Evolutionary conservation across 176 grass and related monocot genomes (phyloP).

Genomic region (Paspalum vaginatum): DNA sequence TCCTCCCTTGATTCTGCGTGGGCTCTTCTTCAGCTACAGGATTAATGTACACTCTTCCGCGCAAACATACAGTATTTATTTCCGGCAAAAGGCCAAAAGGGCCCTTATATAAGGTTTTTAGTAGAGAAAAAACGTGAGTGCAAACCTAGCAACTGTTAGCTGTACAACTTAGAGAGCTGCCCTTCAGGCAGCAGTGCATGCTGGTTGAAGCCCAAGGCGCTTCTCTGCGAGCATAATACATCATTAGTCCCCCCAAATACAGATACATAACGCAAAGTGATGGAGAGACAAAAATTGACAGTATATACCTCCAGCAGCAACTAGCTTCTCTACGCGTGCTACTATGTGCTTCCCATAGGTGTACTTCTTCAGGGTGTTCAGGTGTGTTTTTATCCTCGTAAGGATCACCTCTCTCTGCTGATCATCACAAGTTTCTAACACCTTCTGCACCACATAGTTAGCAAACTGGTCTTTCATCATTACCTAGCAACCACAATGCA

Average conservation of each 20-base stretch:
- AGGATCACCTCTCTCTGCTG: slow-evolving; percentile 88
- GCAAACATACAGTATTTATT: slow-evolving; percentile 58
- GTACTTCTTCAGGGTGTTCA: slow-evolving; percentile 89
- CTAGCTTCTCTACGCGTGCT: slow-evolving; percentile 84
- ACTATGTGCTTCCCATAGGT: slow-evolving; percentile 94
- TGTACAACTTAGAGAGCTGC: slow-evolving; percentile 67
- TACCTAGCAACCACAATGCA: slow-evolving; percentile 47
- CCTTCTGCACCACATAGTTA: slow-evolving; percentile 94
- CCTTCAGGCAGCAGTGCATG: slow-evolving; percentile 46
- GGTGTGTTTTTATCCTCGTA: slow-evolving; percentile 76
- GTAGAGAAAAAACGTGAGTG: slow-evolving; percentile 54
- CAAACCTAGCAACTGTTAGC: slow-evolving; percentile 76
- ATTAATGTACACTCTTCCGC: slow-evolving; percentile 57
- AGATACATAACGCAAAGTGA: background rate
- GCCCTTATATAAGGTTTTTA: slow-evolving; percentile 41
- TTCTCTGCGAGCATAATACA: slow-evolving; percentile 57
- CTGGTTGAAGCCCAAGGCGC: slow-evolving; percentile 67
- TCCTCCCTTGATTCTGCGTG: slow-evolving; percentile 33
- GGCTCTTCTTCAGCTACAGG: slow-evolving; percentile 57
- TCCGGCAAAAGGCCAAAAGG: slow-evolving; percentile 44
- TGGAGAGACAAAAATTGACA: background rate
- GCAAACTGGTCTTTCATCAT: slow-evolving; percentile 98
- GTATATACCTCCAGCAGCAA: slow-evolving; percentile 73
- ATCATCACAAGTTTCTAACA: slow-evolving; percentile 87
- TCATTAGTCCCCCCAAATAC: background rate